phyloP scores from a whole-genome alignment of 2,329 filamentous ascomycete species.

The Passalora sequoiae region DNA sequence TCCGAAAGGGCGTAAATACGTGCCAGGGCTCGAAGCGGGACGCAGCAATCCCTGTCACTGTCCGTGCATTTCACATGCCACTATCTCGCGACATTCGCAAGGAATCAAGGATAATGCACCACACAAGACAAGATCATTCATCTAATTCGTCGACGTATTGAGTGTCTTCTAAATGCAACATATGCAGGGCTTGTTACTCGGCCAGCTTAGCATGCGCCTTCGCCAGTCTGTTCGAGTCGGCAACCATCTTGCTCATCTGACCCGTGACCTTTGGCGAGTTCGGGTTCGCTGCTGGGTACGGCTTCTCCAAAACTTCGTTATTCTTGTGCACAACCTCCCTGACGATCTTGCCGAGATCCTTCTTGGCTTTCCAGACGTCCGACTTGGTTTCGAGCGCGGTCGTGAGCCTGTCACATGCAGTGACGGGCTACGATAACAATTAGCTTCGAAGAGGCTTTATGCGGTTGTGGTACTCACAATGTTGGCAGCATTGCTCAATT shows the following conservation, averaged over 20 bases:
- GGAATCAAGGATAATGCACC: too few relatives aligned
- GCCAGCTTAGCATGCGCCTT: conserved; percentile 13
- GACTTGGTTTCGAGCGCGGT: conserved; percentile 16
- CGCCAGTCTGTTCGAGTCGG: conserved; percentile 13
- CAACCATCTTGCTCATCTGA: conserved; percentile 19
- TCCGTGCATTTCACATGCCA: too few relatives aligned
- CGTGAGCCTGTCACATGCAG: conserved; percentile 18
- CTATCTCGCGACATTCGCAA: too few relatives aligned
- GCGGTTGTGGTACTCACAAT: conserved; percentile 8
- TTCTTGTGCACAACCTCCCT: conserved; percentile 20
- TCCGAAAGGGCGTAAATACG: too few relatives aligned
- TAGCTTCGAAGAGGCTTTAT: background rate
- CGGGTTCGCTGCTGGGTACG: conserved; percentile 19
- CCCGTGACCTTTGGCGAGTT: conserved; percentile 19
- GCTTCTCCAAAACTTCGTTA: conserved; percentile 16
- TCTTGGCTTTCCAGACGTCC: conserved; percentile 17
- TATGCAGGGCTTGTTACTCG: background rate
- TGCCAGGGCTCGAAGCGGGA: too few relatives aligned
- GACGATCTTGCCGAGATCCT: conserved; percentile 22
- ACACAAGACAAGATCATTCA: too few relatives aligned
- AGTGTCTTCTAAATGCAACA: too few relatives aligned
- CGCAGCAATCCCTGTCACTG: too few relatives aligned
- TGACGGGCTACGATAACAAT: conserved; percentile 11
- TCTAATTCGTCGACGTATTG: too few relatives aligned
- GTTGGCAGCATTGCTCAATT: conserved; percentile 20